Conservation (phyloP, 495 filamentous ascomycete genomes). For the Daldinia loculata region DNA sequence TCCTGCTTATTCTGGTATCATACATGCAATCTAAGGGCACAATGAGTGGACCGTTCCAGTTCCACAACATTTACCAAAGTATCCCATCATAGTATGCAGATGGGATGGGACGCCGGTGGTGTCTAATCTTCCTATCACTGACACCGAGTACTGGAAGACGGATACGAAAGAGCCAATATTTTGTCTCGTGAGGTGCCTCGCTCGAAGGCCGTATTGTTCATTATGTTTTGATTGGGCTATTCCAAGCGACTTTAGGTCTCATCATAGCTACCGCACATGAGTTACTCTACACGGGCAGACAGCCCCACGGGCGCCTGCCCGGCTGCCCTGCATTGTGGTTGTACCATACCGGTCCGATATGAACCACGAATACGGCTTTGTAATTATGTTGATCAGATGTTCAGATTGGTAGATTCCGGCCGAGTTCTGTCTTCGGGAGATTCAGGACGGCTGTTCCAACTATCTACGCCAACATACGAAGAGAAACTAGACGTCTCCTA, state of each 20-base stretch:
- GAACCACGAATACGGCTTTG: constrained; percentile 30
- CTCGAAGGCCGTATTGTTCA: constrained; percentile 8
- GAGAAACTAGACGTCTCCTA: constrained; percentile 14
- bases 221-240: constrained; percentile 21
- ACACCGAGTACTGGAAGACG: constrained; percentile 12
- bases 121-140: constrained; percentile 14
- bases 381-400: constrained; percentile 28
- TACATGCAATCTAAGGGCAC: constrained; percentile 36
- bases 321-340: constrained; percentile 20
- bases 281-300: constrained; percentile 11
- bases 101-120: constrained; percentile 13
- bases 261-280: constrained; percentile 22
- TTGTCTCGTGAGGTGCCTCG: constrained; percentile 9
- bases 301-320: constrained; percentile 30
- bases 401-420: constrained; percentile 13
- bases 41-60: constrained; percentile 36
- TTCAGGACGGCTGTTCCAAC: constrained; percentile 14
- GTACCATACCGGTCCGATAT: constrained; percentile 40
- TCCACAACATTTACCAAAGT: constrained; percentile 40
- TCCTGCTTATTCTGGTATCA: constrained; percentile 37
- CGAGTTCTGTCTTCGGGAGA: constrained; percentile 30
- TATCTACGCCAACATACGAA: constrained; percentile 13
- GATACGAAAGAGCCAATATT: constrained; percentile 10
- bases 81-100: constrained; percentile 34
- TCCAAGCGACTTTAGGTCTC: constrained; percentile 22